Base-by-base conservation (phyloP, 2,329 filamentous ascomycete genomes). In the Aplosporella prunicola region DNA sequence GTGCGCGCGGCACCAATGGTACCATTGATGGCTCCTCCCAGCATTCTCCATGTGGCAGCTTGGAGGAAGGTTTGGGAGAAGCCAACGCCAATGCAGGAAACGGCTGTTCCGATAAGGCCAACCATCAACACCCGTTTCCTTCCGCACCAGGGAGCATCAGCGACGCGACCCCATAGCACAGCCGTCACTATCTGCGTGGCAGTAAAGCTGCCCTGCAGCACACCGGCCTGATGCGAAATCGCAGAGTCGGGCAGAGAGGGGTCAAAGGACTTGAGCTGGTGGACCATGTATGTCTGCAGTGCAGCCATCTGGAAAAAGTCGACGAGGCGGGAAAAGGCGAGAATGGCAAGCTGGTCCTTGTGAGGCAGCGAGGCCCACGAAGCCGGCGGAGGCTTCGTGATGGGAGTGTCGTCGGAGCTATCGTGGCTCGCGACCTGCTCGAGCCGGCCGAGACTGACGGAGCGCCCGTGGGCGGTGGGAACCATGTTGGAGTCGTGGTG, bases 301-400 rank as follows among this genome's bases (percentile, higher is more conserved):
- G 60, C 59, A 5, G 60, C 60, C 60, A 61, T 62, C 44, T 64
- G 60, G 48, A 61, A 63, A 47, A 63, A 64, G 44, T 64, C 61
- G 50, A 62, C 61, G 43, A 64, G 59, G 25, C 61, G 61, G 11
- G 58, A 62, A 14, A 53, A 43, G 9, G 55, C 53, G 20, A 62
- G 55, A 38, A 64, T 57, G 44, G 55, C 52, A 42, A 64, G 45
- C 46, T 63, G 60, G 39, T 46, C 45, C 43, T 64, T 64, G 45
- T 58, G 56, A 11, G 61, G 61, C 50, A 64, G 52, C 39, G 61
- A 60, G 25, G 36, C 22, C 60, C 60, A 64, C 53, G 60, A 57
- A 22, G 39, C 32, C 27, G 39, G 39, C 27, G 33, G 39, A n/a
- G 33, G 39, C 27, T 41, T 41, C 22, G 10, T 20, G 24, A 34